phyloP scores from a whole-genome alignment of 1,139 yeast genomes.

The Meyerozyma smithsonii region DNA sequence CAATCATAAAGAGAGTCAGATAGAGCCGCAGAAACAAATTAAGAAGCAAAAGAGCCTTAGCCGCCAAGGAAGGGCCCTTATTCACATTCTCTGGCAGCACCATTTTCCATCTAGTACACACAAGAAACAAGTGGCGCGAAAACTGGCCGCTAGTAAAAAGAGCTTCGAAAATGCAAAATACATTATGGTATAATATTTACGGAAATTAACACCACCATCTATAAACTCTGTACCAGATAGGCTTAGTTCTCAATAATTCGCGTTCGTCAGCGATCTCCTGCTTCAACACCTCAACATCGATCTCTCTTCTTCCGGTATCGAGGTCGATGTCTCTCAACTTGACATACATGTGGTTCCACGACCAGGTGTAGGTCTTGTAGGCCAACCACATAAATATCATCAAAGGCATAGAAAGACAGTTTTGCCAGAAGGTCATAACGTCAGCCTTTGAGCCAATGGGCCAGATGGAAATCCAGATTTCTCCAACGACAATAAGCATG shows the following conservation, averaged over 20 bases:
- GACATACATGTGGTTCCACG: conserved; percentile 27
- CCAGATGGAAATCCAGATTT: conserved; percentile 42
- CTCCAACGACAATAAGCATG: conserved; percentile 39
- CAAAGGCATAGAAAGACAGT: conserved; percentile 47
- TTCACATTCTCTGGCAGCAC: not conserved
- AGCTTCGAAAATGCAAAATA: no score
- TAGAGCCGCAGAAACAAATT: conserved; percentile 37
- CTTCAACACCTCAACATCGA: conserved; percentile 40
- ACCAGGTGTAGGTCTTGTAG: conserved; percentile 22
- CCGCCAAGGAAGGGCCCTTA: conserved; percentile 6
- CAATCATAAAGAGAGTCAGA: conserved; percentile 55
- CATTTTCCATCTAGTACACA: no score
- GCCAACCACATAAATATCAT: conserved; percentile 32
- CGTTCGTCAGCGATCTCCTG: conserved; percentile 44
- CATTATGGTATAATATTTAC: not conserved
- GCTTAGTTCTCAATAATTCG: conserved; percentile 20
- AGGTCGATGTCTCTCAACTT: conserved; percentile 41
- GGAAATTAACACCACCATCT: conserved; percentile 36
- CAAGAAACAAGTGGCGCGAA: no score
- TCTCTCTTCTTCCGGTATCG: conserved; percentile 48
- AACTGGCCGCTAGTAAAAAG: no score
- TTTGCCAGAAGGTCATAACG: conserved; percentile 36
- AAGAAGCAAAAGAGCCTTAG: conserved; percentile 12
- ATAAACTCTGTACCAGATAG: conserved; percentile 31
- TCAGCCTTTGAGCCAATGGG: conserved; percentile 35